Evolutionary conservation across 805 yeast species (phyloP).

Genomic region (Yarrowia sp.): DNA sequence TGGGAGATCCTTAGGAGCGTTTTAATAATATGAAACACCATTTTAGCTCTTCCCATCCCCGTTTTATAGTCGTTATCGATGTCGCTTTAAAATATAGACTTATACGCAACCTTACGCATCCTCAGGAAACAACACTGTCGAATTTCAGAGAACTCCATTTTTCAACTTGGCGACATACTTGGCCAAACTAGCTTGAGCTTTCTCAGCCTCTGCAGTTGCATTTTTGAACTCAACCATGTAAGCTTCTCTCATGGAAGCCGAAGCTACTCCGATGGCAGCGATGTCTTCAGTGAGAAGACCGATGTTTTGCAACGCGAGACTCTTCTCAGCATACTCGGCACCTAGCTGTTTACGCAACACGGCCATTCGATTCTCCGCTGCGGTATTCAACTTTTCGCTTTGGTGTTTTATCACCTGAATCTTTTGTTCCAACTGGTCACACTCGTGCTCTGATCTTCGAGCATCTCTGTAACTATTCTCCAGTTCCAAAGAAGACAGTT

Average conservation of each 20-base stretch:
- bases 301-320: background rate
- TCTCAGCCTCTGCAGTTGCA: background rate
- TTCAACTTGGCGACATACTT: background rate
- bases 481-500: background rate
- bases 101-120: no score
- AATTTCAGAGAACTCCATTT: background rate
- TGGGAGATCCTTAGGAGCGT: no score
- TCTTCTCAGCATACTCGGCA: slow-evolving; percentile 2
- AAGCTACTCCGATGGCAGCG: background rate
- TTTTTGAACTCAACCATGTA: background rate
- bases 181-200: background rate
- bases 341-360: slow-evolving; percentile 1
- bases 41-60: no score
- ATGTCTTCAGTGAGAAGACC: background rate
- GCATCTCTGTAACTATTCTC: background rate
- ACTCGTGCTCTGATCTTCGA: slow-evolving; percentile 9
- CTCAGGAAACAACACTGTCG: no score
- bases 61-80: no score
- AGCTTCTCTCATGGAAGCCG: background rate
- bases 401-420: background rate
- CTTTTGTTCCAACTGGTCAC: slow-evolving; percentile 16
- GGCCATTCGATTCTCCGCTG: background rate
- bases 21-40: no score
- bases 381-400: background rate
- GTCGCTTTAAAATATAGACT: no score